Evolutionary conservation across 2,329 filamentous ascomycete species (phyloP), one percentile per base, ranked within the genome.

Genomic region (Hymenoscyphus fraxineus): DNA sequence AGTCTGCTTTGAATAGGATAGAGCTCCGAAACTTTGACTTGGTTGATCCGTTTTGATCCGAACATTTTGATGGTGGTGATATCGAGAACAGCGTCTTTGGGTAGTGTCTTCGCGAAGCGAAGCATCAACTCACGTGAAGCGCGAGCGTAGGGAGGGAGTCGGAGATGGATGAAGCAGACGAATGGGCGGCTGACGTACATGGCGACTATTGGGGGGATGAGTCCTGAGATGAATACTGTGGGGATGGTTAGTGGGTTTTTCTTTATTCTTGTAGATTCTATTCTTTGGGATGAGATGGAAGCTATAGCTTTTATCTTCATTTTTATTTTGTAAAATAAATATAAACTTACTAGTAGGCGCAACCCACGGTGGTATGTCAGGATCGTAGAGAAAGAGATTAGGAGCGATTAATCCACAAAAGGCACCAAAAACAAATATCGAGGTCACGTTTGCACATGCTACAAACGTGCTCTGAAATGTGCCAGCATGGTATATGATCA

Each of bases 401-500:
- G 74, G 90, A 0, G 84, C 85, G 59, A 88, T 81, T 32, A 92
- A 77, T 60, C 88, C 77, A 68, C 81, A 82, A 71, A 91, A 91
- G 69, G 89, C 85, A 27, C 82, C 82, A 63, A 89, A 88, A 47
- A 90, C 76, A 66, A 92, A 85, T 51, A 95, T 81, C 2, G 88
- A 88, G 0, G 87, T 87, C 63, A 94, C 78, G 72, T 92, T 92
- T 67, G 91, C 76, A 73, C 87, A 84, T 59, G 88, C 90, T 57
- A 94, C 78, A 69, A 90, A 88, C 6, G 87, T 85, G 38, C 85
- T 88, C 64, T 85, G 83, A 9, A 82, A 82, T 0, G 85, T 88
- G 61, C 91, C 90, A 61, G 87, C 87, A 77, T 93, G 89, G 76
- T 91, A 96, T 67, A 96, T 84, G 69, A 92, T 82, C 35, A 93